Conservation (phyloP, 1,284 basidiomycete species). For the Trametes hirsuta region DNA sequence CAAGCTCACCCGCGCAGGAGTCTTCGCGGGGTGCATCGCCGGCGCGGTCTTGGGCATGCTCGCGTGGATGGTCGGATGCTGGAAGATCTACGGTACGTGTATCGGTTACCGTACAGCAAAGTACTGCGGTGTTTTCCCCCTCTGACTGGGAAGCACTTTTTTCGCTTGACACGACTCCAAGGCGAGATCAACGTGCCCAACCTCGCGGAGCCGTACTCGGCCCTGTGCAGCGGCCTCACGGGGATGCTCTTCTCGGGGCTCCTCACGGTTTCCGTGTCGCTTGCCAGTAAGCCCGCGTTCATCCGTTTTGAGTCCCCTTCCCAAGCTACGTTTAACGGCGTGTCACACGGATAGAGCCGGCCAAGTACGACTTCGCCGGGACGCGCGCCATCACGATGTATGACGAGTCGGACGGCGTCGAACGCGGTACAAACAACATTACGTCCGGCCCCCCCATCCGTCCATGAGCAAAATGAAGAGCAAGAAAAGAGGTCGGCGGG, state of each 20-base stretch:
- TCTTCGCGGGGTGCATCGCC: slow-evolving; percentile 45
- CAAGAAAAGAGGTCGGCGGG: slow-evolving; percentile 6
- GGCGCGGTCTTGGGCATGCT: slow-evolving; percentile 49
- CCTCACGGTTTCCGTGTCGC: slow-evolving; percentile 45
- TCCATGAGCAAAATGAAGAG: background rate
- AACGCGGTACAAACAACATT: background rate
- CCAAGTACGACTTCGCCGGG: slow-evolving; percentile 49
- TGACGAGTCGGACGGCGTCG: slow-evolving; percentile 19
- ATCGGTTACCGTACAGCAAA: no score
- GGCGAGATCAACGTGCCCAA: slow-evolving; percentile 47
- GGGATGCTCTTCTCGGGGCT: slow-evolving; percentile 49
- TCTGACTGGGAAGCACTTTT: no score
- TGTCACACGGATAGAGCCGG: slow-evolving; percentile 39
- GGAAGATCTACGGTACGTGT: slow-evolving; percentile 48
- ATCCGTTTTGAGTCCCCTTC: no score
- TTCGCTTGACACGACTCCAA: slow-evolving; percentile 10
- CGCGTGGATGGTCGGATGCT: slow-evolving; percentile 56
- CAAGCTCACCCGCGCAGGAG: slow-evolving; percentile 45
- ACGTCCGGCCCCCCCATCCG: background rate
- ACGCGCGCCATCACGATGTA: slow-evolving; percentile 47
- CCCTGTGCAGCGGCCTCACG: slow-evolving; percentile 49
- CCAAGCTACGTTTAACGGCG: background rate
- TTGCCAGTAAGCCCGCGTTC: slow-evolving; percentile 40
- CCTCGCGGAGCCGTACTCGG: slow-evolving; percentile 50
- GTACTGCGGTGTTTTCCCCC: no score